Percentiles rank a stretch among this genome's conserved stretches.
Evolutionary conservation across 306 rosid species (phyloP).

Genomic region (Malus sieversii): DNA sequence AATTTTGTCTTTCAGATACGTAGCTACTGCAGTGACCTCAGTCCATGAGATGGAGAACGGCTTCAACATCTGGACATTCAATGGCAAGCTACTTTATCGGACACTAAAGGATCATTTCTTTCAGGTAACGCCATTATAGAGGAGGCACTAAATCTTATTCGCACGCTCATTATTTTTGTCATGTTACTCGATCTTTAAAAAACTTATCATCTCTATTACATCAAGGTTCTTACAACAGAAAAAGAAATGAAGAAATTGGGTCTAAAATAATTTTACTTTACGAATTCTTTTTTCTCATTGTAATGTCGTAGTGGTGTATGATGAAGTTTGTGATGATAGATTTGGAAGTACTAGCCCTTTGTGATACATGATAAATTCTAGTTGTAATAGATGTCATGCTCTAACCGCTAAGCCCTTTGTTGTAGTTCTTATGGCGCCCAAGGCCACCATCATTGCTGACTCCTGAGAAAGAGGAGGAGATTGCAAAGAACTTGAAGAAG

Average conservation of each 20-base stretch:
- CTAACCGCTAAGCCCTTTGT: background rate
- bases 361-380: background rate
- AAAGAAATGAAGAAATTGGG: background rate
- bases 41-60: constrained; percentile 99
- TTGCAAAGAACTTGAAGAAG: constrained; percentile 77
- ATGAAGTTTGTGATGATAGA: background rate
- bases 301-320: background rate
- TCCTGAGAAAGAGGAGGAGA: constrained; percentile 86
- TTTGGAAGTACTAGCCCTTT: background rate
- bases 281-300: background rate
- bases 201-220: background rate
- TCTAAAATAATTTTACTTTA: background rate
- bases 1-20: constrained; percentile 44
- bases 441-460: constrained; percentile 71
- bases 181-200: background rate
- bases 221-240: background rate
- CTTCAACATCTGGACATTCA: constrained; percentile 83
- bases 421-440: constrained; percentile 85
- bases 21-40: constrained; percentile 82
- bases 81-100: constrained; percentile 81
- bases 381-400: background rate
- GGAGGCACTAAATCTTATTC: background rate
- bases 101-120: constrained; percentile 73
- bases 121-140: constrained; percentile 41
- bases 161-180: background rate